These are phyloP conservation scores for Rhodotorula sp. DNA, from an alignment of 1,284 basidiomycete species.

Conservation along the genomic window DNA sequence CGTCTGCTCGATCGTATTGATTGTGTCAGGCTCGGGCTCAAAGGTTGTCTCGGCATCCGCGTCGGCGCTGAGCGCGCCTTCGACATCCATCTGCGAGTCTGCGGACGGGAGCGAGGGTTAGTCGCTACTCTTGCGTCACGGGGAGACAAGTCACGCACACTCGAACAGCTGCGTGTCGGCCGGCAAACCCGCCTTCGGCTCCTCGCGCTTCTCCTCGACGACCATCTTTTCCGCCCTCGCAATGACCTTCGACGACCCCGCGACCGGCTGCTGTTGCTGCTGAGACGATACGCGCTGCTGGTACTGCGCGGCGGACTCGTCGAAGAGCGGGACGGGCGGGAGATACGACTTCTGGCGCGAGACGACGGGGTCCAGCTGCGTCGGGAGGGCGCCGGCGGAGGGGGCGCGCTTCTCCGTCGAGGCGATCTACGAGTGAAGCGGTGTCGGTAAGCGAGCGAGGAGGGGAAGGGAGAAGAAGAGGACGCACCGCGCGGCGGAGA, in stretches of 20 bases:
- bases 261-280: neutral
- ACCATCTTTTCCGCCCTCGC: neutral
- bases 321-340: constrained; percentile 23
- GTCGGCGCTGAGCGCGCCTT: neutral
- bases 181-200: neutral
- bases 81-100: constrained; percentile 15
- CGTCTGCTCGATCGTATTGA: neutral
- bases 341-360: constrained; percentile 24
- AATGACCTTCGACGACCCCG: neutral
- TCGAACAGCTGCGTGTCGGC: constrained; percentile 34
- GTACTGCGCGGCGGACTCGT: constrained; percentile 14
- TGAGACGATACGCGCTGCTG: neutral
- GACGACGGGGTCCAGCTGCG: constrained; percentile 30
- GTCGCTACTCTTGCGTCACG: too few relatives aligned
- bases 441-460: neutral
- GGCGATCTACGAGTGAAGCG: neutral
- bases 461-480: too few relatives aligned
- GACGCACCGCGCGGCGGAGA: constrained; percentile 23
- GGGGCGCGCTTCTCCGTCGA: constrained; percentile 5
- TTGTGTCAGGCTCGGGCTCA: constrained; percentile 16
- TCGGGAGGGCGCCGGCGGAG: constrained; percentile 4
- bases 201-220: neutral
- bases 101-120: neutral
- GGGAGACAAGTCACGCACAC: constrained; percentile 4
- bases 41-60: neutral